A percentile compares a stretch with the other conserved stretches of the same genome.
Conservation (phyloP, 306 rosid genomes). For the Malus sieversii region DNA sequence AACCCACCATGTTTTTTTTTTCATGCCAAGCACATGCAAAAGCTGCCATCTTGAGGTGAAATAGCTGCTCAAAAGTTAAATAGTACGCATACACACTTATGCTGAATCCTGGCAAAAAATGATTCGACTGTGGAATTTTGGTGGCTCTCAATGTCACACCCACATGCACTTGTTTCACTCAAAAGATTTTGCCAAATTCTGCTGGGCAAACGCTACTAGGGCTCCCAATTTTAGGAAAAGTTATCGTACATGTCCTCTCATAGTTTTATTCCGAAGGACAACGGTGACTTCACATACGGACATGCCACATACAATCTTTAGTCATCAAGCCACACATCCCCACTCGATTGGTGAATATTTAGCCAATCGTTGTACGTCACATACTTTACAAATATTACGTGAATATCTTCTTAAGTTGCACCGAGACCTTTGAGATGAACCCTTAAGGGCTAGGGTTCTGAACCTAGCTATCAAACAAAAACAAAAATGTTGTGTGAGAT, state of each 20-base stretch:
- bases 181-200: background rate
- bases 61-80: background rate
- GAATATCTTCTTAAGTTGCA: background rate
- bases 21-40: constrained; percentile 19
- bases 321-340: background rate
- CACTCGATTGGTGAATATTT: background rate
- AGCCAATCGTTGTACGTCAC: background rate
- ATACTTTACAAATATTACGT: background rate
- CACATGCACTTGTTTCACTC: background rate
- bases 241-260: background rate
- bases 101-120: background rate
- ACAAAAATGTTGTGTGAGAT: background rate
- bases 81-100: background rate
- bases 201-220: background rate
- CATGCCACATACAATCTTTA: background rate
- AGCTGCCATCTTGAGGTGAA: constrained; percentile 14
- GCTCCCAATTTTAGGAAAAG: background rate
- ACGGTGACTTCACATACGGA: background rate
- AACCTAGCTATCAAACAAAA: background rate
- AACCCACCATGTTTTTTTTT: constrained; percentile 3
- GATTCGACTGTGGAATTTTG: background rate
- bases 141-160: background rate
- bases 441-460: no score
- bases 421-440: background rate
- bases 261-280: background rate